Base-by-base conservation (phyloP, 2,329 filamentous ascomycete species). In the Mycosphaerella sp. region DNA sequence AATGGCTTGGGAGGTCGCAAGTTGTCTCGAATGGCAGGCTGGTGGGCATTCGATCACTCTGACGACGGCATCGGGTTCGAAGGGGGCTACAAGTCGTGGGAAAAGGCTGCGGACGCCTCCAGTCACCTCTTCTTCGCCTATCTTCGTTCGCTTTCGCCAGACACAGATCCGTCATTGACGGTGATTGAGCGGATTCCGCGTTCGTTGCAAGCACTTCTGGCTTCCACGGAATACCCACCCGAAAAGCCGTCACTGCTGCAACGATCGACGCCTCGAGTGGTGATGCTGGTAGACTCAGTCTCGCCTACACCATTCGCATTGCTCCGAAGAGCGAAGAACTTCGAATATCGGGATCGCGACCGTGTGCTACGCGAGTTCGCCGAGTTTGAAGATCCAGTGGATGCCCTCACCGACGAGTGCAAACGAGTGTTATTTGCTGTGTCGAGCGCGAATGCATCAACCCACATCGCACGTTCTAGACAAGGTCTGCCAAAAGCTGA, bases 91-190 rank as follows among this genome's bases (percentile, higher is more conserved):
- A 88, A 87, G 67, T 82, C 83, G 43, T 98, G 93, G 91, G 77
- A 85, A 62, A 84, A 76, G 86, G 91, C 92, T 57, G 93, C 93
- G 55, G 90, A 97, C 77, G 93, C 93, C 51, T 90, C 92, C 17
- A 95, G 91, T 66, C 93, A 98, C 75, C 76, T 98, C 51, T 98
- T 98, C 78, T 98, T 98, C 69, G 93, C 93, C 53, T 98, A 97
- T 69, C 81, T 98, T 45, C 83, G 93, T 64, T 96, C 91, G 0
- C 75, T 95, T 45, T 84, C 89, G 1, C 92, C 93, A n/a, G 86
- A 92, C 59, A 81, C 78, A 11, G 69, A 79, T 34, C 80, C 84
- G 59, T 81, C 82, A 31, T 76, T 86, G 49, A 87, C 83, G 59
- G 87, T 87, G 45, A 95, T 97, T 57, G 87, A 91, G 0, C 81